Base-by-base conservation (phyloP, 371 early-diverging fungal species). In the Funneliformis caledonium region DNA sequence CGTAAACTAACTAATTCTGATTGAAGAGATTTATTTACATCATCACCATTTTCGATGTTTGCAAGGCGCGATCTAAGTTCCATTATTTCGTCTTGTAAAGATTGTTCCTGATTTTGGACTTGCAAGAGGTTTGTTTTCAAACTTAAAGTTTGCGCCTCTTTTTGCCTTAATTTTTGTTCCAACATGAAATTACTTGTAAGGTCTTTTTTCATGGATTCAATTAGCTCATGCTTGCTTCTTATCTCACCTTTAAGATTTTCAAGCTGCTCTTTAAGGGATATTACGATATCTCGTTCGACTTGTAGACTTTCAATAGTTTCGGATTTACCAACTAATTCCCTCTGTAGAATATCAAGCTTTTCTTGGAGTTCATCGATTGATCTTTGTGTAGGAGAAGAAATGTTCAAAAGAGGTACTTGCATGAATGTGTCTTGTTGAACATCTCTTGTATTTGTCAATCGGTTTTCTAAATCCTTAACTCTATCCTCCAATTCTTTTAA, bases 71-170 rank as follows among this genome's bases (percentile, higher is more conserved):
- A 22, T 52, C 48, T 9, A 11, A 73, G 48, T 50, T 73, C 50
- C 4, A 4, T 62, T 6, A 76, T 62, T 61, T 76, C 76, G 10
- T 22, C 19, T 16, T 26, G 26, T 22, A 76, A 33, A 16, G 26
- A 61, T 76, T 76, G 45, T 76, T 76, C 76, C 12, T 37, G 19
- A 19, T 76, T 76, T 22, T 60, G 76, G 33, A 47, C 76, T 61
- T 76, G 48, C 1, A 10, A 4, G 11, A 76, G 42, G 14, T 76
- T 76, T 3, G n/a, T 61, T 62, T 76, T 76, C 14, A 76, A 43
- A 1, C 2, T 22, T 61, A 72, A 72, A 43, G 43, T 43, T 42
- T 72, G 47, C 4, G 45, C 45, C 14, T 72, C 72, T 45, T 72
- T 72, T 72, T 72, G 47, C 9, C 12, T 45, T 11, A 72, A 43